phyloP scores from a whole-genome alignment of 495 filamentous ascomycete species.

The Patellaria atrata region DNA sequence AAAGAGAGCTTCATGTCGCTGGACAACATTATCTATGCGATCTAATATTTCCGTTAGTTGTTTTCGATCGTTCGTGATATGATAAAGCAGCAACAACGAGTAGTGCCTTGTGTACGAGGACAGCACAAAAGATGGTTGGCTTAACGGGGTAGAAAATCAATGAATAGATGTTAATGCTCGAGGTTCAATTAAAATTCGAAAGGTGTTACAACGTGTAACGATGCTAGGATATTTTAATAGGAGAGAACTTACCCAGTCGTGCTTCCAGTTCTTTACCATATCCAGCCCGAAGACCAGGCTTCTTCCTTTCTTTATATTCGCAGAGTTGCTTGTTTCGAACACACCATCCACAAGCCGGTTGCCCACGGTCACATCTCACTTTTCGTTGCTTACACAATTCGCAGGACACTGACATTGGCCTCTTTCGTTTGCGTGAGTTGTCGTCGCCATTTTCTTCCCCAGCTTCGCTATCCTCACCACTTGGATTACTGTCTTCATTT shows the following conservation, averaged over 20 bases:
- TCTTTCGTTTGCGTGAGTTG: conserved; percentile 33
- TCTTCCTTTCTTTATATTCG: conserved; percentile 77
- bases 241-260: conserved; percentile 37
- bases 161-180: neutral
- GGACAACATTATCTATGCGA: no score
- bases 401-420: conserved; percentile 50
- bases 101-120: no score
- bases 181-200: no score
- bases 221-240: neutral
- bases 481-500: neutral
- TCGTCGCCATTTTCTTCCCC: conserved; percentile 24
- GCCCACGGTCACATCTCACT: conserved; percentile 40
- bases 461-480: conserved; percentile 1
- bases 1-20: no score
- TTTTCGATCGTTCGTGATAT: no score
- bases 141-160: no score
- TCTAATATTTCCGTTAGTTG: no score
- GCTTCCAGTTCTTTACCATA: conserved; percentile 83
- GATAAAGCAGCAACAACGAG: no score
- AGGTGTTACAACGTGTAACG: neutral
- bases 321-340: conserved; percentile 59
- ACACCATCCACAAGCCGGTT: conserved; percentile 83
- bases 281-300: conserved; percentile 68
- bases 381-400: conserved; percentile 77
- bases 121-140: no score